Base-by-base conservation (phyloP, 1,139 yeast genomes). In the Meyerozyma sp. region DNA sequence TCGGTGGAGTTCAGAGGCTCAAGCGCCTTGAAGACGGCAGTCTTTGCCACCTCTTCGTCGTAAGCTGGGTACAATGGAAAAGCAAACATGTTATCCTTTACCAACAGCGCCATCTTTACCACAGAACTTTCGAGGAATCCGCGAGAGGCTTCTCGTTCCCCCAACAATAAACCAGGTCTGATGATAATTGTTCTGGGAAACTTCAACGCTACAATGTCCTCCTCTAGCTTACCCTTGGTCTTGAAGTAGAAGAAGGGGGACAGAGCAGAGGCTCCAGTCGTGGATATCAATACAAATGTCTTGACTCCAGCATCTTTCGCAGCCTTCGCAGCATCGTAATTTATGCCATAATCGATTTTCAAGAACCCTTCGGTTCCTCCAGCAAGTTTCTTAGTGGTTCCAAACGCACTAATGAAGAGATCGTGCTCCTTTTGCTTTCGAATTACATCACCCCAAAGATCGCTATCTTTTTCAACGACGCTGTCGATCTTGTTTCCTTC, bases 311-410 rank as follows among this genome's bases (percentile, higher is more conserved):
- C 73, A 5, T 68, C 78, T 57, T 79, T 82, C 0, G 95, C 95
- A 6, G 82, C 82, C 54, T 78, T 73, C 5, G 94, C 93, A 36
- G 82, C 63, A 28, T 70, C 77, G 36, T 75, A 62, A 56, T 85
- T 87, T 50, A 81, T 65, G 40, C 85, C 94, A 53, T 81, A 77
- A 55, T 88, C 96, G 49, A 87, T 81, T 50, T 71, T 69, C 49
- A 73, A 71, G 62, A 86, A 90, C 20, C 79, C 74, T 25, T 76
- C 85, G 11, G 48, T 44, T 4, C 80, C 67, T n/a, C 93, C 93
- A 3, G 90, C 95, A 14, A 65, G 71, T 1, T 77, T 82, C 42
- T 75, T 70, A 1, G 95, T 87, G 13, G 95, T 84, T n/a, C 90
- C 95, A 53, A 88, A 75, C 0, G 82, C 79, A 1, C 87, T 77